Evolutionary conservation across 192 early-diverging fungal species (phyloP), one percentile per base, ranked within the genome.

Genomic region (Backusella circina): DNA sequence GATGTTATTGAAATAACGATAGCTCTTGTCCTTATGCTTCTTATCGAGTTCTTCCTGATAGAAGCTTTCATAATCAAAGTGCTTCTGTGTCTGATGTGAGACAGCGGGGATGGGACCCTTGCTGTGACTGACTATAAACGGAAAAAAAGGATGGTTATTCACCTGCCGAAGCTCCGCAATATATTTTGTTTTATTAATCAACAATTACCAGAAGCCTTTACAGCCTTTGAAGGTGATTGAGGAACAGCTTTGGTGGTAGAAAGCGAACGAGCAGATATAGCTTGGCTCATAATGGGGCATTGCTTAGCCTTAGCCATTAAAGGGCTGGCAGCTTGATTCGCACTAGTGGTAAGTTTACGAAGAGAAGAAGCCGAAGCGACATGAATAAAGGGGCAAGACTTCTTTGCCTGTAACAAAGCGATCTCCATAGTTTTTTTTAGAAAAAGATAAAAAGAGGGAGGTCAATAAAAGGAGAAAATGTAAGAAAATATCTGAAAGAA

Each of bases 1-100:
- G 88, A 99, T 98, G 89, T 99, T 99, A 92, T 99, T 99, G 83
- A 99, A 99, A 88, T 98, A 99, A 79, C 98, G 93, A 88, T 99
- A 99, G 78, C 90, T 93, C 88, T 95, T 94, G 91, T 99, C 96
- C 77, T 89, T 88, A 81, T 97, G 95, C 85, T 99, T 99, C 91
- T 96, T 96, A 47, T 96, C 92, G 44, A 99, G 80, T 84, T 96
- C 93, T 30, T 76, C 77, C 75, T 91, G 85, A 85, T 96, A 99
- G 75, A 93, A 86, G 51, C 85, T 83, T 82, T 98, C 96, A 84
- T 99, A 99, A 82, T 98, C 94, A 79, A 98, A 99, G 47, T 75
- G 35, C 51, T 86, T 82, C 13, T 84, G 79, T 16, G 83, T 79
- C 38, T 50, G 68, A 65, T 86, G 84, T 30, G 81, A 78, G 31